Base-by-base conservation (phyloP, 2,329 filamentous ascomycete genomes). In the Penicillium brasilianum region DNA sequence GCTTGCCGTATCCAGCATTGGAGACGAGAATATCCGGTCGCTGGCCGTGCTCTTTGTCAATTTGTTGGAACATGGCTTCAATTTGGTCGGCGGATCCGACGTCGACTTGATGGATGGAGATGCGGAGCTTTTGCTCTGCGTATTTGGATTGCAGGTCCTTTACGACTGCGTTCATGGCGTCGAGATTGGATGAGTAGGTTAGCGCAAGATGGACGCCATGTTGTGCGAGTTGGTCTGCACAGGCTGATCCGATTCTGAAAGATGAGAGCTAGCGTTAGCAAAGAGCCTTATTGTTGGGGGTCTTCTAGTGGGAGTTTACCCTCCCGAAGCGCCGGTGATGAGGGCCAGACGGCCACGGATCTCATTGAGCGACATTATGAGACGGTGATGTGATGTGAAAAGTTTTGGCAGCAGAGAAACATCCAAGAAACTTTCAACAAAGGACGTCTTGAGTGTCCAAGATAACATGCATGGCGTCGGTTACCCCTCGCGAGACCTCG, bases 1-100 rank as follows among this genome's bases (percentile, higher is more conserved):
- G 81, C 69, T 87, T 87, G 43, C 87, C 88, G 65, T 88, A 83
- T 0, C 88, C 88, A 1, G 88, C 88, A 68, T 91, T 91, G 10
- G 84, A 85, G 28, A 91, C 74, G 2, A 90, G 77, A 22, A 91
- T 89, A 68, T 90, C 85, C 0, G 86, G 85, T 1, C 80, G 79
- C 58, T 84, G 79, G 11, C 78, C 79, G 70, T 89, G 86, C 54
- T 83, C 70, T 0, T 75, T 69, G 51, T 81, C 75, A 46, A 90
- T 84, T 58, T 87, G 81, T 14, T 77, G 66, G 59, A 87, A 88
- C 65, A 90, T 80, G 4, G 73, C 70, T 44, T 82, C 74, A 34
- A 88, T 84, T 50, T 85, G 82, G 7, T 81, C 80, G 4, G 82
- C 78, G 8, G 80, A 81, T 16, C 80, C 80, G 60, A 89, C 83